A percentile compares a stretch with the other conserved stretches of the same genome.
phyloP scores from a whole-genome alignment of 306 rosid genomes.

The Medicago arabica region DNA sequence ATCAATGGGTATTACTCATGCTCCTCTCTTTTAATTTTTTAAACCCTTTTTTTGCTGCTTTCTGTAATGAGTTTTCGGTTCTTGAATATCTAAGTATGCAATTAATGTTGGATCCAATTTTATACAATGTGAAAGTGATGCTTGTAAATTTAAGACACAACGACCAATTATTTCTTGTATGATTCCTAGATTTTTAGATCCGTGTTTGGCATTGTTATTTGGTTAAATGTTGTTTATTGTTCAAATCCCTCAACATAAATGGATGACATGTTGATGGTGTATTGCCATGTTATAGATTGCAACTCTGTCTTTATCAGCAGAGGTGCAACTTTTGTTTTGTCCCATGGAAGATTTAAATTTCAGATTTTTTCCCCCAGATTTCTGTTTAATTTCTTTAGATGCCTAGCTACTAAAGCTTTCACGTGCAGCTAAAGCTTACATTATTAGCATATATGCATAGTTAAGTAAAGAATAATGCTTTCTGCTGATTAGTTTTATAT shows the following conservation, averaged over 20 bases:
- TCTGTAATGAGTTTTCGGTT: not conserved
- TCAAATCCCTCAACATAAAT: not conserved
- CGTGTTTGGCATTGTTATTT: not conserved
- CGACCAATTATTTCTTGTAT: not conserved
- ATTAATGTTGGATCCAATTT: not conserved
- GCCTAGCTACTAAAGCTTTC: not conserved
- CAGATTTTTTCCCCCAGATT: not conserved
- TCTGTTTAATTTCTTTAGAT: not conserved
- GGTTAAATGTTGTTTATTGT: not conserved
- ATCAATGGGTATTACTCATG: conserved; percentile 73
- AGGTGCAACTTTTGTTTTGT: conserved; percentile 11
- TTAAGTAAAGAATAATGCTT: not conserved
- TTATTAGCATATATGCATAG: not conserved
- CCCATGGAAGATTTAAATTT: not conserved
- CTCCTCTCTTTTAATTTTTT: not conserved
- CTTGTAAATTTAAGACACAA: not conserved
- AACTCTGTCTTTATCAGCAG: not conserved
- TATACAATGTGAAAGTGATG: not conserved
- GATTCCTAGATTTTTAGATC: not conserved
- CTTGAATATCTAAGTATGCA: not conserved
- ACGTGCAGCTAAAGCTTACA: not conserved
- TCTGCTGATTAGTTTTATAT: conserved; percentile 36
- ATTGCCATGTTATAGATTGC: conserved; percentile 12
- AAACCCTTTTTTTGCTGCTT: not conserved
- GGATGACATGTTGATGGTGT: not conserved